These are phyloP conservation scores for Chaetoceros muelleri DNA, from an alignment of 108 stramenopile species.

Conservation along the genomic window DNA sequence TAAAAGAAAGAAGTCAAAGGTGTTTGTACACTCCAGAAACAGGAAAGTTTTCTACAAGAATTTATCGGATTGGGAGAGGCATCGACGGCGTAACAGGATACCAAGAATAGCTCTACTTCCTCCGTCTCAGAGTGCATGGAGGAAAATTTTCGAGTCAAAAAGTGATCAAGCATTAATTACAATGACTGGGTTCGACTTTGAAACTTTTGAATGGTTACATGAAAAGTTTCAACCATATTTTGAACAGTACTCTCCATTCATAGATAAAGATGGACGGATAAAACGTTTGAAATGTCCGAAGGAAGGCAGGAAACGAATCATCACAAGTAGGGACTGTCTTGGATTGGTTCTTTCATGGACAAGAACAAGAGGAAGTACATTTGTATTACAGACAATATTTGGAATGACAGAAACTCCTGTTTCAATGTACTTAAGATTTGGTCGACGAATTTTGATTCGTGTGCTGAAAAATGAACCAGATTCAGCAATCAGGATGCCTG, in stretches of 20 bases:
- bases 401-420: no score
- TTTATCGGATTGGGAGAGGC: no score
- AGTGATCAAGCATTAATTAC: no score
- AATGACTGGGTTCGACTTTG: neutral
- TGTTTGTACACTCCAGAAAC: no score
- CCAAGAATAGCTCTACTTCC: no score
- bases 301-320: conserved; percentile 1
- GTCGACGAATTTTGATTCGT: neutral
- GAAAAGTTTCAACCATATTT: neutral
- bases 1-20: no score
- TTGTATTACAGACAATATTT: neutral
- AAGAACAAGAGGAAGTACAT: neutral
- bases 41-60: no score
- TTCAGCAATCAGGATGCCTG: neutral
- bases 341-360: neutral
- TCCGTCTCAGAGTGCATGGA: no score
- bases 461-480: neutral
- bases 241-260: neutral
- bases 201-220: neutral
- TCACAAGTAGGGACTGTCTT: neutral
- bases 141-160: neutral
- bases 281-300: no score
- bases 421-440: neutral
- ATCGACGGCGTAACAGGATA: no score
- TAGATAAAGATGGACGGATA: neutral